A percentile compares a stretch with the other conserved stretches of the same genome.
These are phyloP conservation scores for Rhizoctonia solani DNA, from an alignment of 1,284 basidiomycete genomes.

Conservation along the genomic window DNA sequence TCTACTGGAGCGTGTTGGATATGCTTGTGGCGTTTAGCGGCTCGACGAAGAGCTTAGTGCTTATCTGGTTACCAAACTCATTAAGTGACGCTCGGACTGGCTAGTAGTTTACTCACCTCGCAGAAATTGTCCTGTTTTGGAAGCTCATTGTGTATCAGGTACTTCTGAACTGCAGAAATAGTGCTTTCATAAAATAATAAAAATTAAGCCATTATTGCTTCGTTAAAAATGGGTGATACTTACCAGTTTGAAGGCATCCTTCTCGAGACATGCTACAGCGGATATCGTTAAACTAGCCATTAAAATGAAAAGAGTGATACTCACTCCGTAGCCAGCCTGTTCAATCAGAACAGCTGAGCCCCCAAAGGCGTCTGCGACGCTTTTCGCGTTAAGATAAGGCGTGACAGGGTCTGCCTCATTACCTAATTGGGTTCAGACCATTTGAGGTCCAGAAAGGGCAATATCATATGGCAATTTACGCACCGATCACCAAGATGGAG, in stretches of 20 bases:
- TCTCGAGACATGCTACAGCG: constrained; percentile 23
- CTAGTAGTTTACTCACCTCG: constrained; percentile 9
- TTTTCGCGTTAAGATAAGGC: constrained; percentile 8
- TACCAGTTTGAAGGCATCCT: constrained; percentile 25
- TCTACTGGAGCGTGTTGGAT: too few species aligned
- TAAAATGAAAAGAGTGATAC: neutral
- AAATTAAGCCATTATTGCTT: neutral
- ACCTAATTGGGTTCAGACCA: neutral
- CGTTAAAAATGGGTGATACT: neutral
- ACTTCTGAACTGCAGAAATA: neutral
- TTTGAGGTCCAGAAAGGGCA: neutral
- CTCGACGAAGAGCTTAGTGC: too few species aligned
- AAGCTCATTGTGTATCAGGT: constrained; percentile 8
- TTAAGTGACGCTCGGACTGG: too few species aligned
- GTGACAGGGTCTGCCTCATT: constrained; percentile 34
- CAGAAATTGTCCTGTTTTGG: constrained; percentile 7
- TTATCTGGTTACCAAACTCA: too few species aligned
- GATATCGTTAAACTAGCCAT: neutral
- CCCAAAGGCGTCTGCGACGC: constrained; percentile 26
- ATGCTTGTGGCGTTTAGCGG: too few species aligned
- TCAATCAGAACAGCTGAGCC: constrained; percentile 30
- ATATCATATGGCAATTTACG: neutral
- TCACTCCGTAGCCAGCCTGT: constrained; percentile 30
- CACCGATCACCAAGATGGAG: constrained; percentile 33
- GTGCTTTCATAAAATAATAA: neutral